Conservation (phyloP, 139 green algal species). For the Dunaliella primolecta region DNA sequence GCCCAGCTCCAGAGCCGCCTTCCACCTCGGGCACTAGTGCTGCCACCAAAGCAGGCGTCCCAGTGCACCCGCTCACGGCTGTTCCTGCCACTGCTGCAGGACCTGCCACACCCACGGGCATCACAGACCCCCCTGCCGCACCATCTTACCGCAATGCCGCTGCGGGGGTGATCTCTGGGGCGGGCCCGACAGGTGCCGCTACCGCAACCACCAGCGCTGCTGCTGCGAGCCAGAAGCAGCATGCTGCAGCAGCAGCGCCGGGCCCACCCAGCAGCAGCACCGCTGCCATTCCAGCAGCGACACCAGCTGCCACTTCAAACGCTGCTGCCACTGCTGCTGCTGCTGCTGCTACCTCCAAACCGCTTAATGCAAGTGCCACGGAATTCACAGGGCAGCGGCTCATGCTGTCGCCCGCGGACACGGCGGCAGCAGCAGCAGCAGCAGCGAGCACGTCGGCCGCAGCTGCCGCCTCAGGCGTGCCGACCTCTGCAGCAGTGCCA, state of each 20-base stretch:
- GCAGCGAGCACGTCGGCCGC: background rate
- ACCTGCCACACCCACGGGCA: background rate
- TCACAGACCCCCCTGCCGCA: background rate
- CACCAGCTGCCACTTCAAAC: background rate
- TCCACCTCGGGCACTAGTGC: background rate
- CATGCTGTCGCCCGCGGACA: background rate
- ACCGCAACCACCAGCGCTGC: background rate
- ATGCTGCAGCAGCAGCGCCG: conserved; percentile 4
- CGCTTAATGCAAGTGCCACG: conserved; percentile 14
- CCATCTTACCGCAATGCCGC: conserved; percentile 45
- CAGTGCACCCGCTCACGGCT: background rate
- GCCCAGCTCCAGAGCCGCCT: background rate
- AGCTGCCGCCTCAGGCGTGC: background rate
- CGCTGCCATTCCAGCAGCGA: background rate
- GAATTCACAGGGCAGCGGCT: conserved; percentile 20
- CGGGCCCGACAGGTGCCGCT: background rate
- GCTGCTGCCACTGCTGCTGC: conserved; percentile 4
- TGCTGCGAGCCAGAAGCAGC: conserved; percentile 7
- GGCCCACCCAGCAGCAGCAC: background rate
- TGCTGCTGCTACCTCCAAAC: background rate
- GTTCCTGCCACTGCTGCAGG: background rate
- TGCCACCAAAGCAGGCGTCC: background rate
- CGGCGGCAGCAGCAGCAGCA: background rate
- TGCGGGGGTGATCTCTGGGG: conserved; percentile 22
- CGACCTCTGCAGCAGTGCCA: conserved; percentile 4